Conservation (phyloP, 306 rosid genomes). For the Mimosa pudica region DNA sequence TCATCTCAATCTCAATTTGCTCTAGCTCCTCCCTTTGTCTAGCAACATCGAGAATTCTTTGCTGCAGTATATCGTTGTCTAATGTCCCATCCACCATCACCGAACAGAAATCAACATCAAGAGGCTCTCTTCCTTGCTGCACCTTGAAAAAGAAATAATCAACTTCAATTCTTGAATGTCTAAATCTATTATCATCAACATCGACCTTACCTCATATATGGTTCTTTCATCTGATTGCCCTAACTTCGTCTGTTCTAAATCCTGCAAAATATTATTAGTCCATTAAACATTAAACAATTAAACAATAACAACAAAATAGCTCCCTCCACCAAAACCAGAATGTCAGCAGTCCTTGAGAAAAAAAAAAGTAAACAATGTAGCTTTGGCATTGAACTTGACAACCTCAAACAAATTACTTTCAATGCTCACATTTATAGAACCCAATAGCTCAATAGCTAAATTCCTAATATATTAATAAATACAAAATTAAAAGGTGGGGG, state of each 20-base stretch:
- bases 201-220: conserved; percentile 84
- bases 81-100: conserved; percentile 71
- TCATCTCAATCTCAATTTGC: conserved; percentile 76
- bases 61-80: conserved; percentile 71
- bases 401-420: conserved; percentile 1
- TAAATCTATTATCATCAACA: conserved; percentile 31
- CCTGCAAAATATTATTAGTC: conserved; percentile 49
- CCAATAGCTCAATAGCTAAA: not conserved
- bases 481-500: not conserved
- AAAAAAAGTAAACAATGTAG: not conserved
- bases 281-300: conserved; percentile 18
- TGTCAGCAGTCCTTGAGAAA: not conserved
- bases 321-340: not conserved
- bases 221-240: conserved; percentile 94
- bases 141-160: conserved; percentile 67
- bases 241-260: conserved; percentile 58
- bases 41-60: conserved; percentile 57
- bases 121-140: conserved; percentile 96
- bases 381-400: not conserved
- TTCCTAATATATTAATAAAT: too few species aligned
- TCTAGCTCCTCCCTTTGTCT: conserved; percentile 83
- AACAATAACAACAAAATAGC: conserved; percentile 22
- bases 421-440: not conserved
- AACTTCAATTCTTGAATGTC: conserved; percentile 39
- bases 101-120: conserved; percentile 84